phyloP scores from a whole-genome alignment of 768 basidiomycete species.

The Sporobolomyces roseus region DNA sequence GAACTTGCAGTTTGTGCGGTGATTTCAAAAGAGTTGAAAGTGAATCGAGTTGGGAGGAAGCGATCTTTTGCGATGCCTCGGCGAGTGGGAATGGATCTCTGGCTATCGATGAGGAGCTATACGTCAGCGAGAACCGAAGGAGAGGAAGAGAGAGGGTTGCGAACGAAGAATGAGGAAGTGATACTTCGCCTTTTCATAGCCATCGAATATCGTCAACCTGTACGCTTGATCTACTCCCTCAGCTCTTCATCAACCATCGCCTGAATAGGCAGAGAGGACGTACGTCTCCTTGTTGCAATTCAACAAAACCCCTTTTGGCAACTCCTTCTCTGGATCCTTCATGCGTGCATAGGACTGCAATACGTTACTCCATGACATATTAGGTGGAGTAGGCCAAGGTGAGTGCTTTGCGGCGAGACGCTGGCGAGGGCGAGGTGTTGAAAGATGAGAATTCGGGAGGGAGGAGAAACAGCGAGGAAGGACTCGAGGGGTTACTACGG shows the following conservation, averaged over 20 bases:
- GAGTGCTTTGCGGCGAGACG: slow-evolving; percentile 27
- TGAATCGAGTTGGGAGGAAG: slow-evolving; percentile 40
- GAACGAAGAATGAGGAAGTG: slow-evolving; percentile 50
- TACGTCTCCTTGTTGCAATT: slow-evolving; percentile 10
- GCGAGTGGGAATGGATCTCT: slow-evolving; percentile 37
- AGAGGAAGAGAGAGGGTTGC: no score
- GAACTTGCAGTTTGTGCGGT: slow-evolving; percentile 39
- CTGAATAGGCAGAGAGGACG: not conserved
- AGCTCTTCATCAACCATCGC: no score
- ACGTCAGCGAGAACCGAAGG: no score
- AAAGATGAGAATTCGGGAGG: no score
- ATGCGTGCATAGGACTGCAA: slow-evolving; percentile 23
- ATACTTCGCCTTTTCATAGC: slow-evolving; percentile 47
- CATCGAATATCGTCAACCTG: slow-evolving; percentile 32
- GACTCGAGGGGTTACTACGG: no score
- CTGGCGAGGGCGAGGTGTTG: no score
- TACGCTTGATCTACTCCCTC: not conserved
- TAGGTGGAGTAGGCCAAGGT: slow-evolving; percentile 12
- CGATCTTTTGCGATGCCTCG: slow-evolving; percentile 12
- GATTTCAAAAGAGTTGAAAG: slow-evolving; percentile 40
- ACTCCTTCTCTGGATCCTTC: slow-evolving; percentile 20
- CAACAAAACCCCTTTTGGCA: slow-evolving; percentile 10
- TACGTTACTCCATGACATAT: slow-evolving; percentile 16
- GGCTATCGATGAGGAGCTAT: slow-evolving; percentile 14
- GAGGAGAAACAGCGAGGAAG: no score